Evolutionary conservation across 1,284 basidiomycete genomes (phyloP).

Genomic region (Cerrena zonata): DNA sequence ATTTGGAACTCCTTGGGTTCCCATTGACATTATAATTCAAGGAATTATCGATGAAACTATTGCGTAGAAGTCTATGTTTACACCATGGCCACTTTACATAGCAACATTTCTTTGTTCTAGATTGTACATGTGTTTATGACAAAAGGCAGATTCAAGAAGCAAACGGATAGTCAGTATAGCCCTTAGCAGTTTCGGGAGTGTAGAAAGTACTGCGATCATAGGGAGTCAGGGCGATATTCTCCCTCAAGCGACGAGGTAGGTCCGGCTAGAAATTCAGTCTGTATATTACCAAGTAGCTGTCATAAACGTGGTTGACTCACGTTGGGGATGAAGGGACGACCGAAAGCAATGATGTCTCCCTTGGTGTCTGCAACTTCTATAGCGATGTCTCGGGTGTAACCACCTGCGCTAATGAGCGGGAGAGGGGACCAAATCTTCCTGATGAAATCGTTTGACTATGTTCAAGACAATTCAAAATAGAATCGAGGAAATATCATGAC

Average conservation of each 20-base stretch:
- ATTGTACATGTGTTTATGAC: no score
- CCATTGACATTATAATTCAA: no score
- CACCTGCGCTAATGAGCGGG: no score
- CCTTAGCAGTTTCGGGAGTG: slow-evolving; percentile 23
- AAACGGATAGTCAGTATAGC: slow-evolving; percentile 36
- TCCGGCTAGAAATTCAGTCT: slow-evolving; percentile 34
- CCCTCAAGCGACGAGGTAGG: slow-evolving; percentile 35
- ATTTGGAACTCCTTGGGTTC: no score
- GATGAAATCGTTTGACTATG: slow-evolving; percentile 15
- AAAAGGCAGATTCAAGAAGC: no score
- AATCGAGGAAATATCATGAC: background rate
- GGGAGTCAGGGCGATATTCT: slow-evolving; percentile 28
- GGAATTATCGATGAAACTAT: no score
- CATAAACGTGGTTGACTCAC: slow-evolving; percentile 13
- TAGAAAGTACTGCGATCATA: slow-evolving; percentile 33
- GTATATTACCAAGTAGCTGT: background rate
- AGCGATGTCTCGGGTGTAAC: slow-evolving; percentile 19
- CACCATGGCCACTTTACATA: no score
- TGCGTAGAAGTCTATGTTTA: no score
- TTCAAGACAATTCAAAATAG: background rate
- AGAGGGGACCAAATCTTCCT: slow-evolving; percentile 23
- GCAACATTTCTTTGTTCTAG: no score
- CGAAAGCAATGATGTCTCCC: slow-evolving; percentile 39
- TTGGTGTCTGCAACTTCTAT: slow-evolving; percentile 22
- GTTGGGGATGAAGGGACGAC: slow-evolving; percentile 41